A percentile compares a stretch with the other conserved stretches of the same genome.
Evolutionary conservation across 345 rosid genomes (phyloP).

Genomic region (Arabidopsis suecica): DNA sequence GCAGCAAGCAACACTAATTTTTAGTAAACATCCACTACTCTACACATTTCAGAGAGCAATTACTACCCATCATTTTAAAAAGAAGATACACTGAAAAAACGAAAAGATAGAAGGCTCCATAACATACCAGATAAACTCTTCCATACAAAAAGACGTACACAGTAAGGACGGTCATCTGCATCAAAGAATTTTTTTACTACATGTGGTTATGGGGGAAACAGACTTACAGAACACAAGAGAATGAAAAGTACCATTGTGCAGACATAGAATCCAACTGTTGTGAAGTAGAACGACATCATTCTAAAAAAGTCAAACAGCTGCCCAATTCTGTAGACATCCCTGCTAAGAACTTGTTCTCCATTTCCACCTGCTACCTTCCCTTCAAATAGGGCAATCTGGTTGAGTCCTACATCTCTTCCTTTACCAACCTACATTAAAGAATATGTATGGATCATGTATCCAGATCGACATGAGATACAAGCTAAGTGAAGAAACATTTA

Average conservation of each 20-base stretch:
- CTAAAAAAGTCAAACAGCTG: constrained; percentile 98
- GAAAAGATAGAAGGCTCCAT: constrained; percentile 24
- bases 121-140: constrained; percentile 86
- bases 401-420: constrained; percentile 98
- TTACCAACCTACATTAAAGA: constrained; percentile 81
- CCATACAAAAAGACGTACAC: constrained; percentile 92
- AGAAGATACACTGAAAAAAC: not conserved
- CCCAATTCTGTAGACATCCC: constrained; percentile 95
- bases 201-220: constrained; percentile 26
- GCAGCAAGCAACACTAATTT: constrained; percentile 15
- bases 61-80: constrained; percentile 21
- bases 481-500: constrained; percentile 19
- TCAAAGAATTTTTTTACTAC: constrained; percentile 41
- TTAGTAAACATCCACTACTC: constrained; percentile 8
- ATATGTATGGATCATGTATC: constrained; percentile 33
- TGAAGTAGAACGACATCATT: constrained; percentile 96
- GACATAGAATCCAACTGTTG: constrained; percentile 94
- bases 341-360: constrained; percentile 98
- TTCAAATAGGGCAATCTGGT: constrained; percentile 98
- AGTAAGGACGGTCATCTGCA: constrained; percentile 98
- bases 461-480: constrained; percentile 26
- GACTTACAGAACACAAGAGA: constrained; percentile 29
- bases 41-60: not conserved
- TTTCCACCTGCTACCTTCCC: constrained; percentile 99
- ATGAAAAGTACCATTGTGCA: constrained; percentile 86